Evolutionary conservation across 2,329 filamentous ascomycete species (phyloP).

Genomic region (Phoma sp.): DNA sequence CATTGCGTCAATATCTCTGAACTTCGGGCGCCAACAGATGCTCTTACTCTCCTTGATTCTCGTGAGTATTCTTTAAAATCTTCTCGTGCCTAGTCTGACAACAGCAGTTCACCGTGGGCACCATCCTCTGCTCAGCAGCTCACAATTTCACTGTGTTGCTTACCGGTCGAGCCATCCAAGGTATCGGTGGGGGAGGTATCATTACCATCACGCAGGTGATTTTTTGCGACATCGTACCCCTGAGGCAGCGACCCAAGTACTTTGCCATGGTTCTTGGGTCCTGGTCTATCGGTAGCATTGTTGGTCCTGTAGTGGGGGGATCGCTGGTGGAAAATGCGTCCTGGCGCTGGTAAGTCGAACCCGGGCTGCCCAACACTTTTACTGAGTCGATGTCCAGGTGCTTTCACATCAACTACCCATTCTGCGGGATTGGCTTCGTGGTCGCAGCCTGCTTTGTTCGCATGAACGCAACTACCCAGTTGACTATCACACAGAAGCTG

Average conservation of each 20-base stretch:
- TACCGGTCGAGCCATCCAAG: conserved; percentile 46
- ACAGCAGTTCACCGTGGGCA: conserved; percentile 52
- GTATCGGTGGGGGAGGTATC: conserved; percentile 49
- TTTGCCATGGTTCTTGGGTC: conserved; percentile 47
- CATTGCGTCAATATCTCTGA: conserved; percentile 48
- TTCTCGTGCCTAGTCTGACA: not conserved
- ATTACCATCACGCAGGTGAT: conserved; percentile 52
- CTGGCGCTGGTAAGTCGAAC: conserved; percentile 59
- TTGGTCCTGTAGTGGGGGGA: conserved; percentile 57
- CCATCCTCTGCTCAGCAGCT: conserved; percentile 51
- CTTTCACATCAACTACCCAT: conserved; percentile 68
- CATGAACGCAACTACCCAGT: conserved; percentile 24
- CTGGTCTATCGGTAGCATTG: conserved; percentile 63
- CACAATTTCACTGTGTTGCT: conserved; percentile 44
- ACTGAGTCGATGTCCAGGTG: conserved; percentile 43
- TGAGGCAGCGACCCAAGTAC: conserved; percentile 50
- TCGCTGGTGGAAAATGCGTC: conserved; percentile 57
- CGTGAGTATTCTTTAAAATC: not conserved
- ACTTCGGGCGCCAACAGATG: conserved; percentile 58
- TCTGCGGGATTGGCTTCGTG: conserved; percentile 47
- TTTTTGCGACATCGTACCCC: conserved; percentile 53
- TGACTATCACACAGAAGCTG: conserved; percentile 32
- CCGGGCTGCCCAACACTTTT: not conserved
- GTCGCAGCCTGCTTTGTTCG: conserved; percentile 31
- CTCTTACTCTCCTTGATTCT: conserved; percentile 49